A percentile compares a stretch with the other conserved stretches of the same genome.
These are phyloP conservation scores for Antrodiella citrinella DNA, from an alignment of 768 basidiomycete genomes.

Conservation along the genomic window DNA sequence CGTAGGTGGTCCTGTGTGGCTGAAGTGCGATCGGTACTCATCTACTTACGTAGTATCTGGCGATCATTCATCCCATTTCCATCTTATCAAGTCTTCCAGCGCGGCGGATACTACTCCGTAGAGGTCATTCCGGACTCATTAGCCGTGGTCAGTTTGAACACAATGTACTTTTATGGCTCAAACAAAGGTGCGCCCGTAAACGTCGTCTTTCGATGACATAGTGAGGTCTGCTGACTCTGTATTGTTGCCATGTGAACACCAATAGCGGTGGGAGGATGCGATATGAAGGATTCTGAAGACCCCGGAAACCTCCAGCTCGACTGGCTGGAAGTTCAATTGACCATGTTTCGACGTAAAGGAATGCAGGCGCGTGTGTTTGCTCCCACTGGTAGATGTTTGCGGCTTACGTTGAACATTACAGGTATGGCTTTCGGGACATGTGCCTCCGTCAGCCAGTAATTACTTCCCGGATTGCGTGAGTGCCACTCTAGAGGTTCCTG, in stretches of 20 bases:
- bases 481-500: constrained; percentile 10
- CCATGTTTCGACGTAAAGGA: constrained; percentile 52
- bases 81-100: constrained; percentile 72
- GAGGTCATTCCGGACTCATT: constrained; percentile 73
- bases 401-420: constrained; percentile 18
- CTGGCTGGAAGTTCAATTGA: constrained; percentile 84
- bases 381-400: constrained; percentile 7
- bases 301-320: constrained; percentile 86
- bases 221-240: constrained; percentile 12
- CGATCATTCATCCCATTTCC: constrained; percentile 70
- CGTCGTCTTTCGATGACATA: background rate
- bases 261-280: constrained; percentile 71
- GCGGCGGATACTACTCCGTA: constrained; percentile 77
- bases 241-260: constrained; percentile 15
- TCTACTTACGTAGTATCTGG: constrained; percentile 56
- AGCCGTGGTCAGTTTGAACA: constrained; percentile 81
- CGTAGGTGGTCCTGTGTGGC: background rate
- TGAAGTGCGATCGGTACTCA: background rate
- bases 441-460: constrained; percentile 73
- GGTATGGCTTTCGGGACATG: constrained; percentile 66
- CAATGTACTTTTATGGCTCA: constrained; percentile 85
- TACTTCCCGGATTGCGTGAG: constrained; percentile 85
- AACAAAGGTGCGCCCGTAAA: constrained; percentile 56
- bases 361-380: constrained; percentile 48
- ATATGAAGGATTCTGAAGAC: constrained; percentile 52